Base-by-base conservation (phyloP, 1,284 basidiomycete species). In the Heterobasidion parviporum region DNA sequence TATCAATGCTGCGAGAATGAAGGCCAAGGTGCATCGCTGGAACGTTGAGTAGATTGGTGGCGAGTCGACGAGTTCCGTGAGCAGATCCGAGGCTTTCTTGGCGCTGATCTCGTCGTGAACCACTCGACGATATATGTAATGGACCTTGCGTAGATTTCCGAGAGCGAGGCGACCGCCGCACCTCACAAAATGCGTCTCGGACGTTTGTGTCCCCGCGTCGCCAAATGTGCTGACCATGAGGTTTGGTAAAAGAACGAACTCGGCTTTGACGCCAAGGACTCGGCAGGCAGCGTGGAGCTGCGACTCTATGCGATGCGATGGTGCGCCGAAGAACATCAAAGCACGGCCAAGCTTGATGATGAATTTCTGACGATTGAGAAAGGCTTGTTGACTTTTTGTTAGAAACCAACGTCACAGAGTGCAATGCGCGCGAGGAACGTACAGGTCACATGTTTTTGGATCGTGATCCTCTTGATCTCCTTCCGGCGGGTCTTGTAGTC, bases 81-180 rank as follows among this genome's bases (percentile, higher is more conserved):
- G 72, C 56, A 71, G 65, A 45, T 67, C 67, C 6, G 82, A 79
- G 4, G 88, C 92, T 56, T 81, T 77, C 57, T 78, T 82, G 15
- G 91, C 91, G 56, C 87, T 86, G 61, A 90, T 81, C 69, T 93
- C 87, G 67, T 93, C 90, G 67, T 92, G 91, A 10, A 94, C 82
- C 45, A 94, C 91, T 9, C 76, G 69, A 46, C 88, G 82, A 67
- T 93, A 94, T 60, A 92, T 78, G 41, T 78, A 64, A 66, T 92
- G 90, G 0, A 90, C 83, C 56, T 83, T 79, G 67, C 92, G 89
- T 10, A 93, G 77, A 57, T 80, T 80, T 18, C 89, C 89, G 6
- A 93, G 80, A 44, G 85, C 80, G 47, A 93, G 82, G 47, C 84
- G 78, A n/a, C 88, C 85, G 43, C 74, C 70, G 57, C 83, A 83